phyloP scores from a whole-genome alignment of 192 early-diverging fungal genomes.

The Podila minutissima region DNA sequence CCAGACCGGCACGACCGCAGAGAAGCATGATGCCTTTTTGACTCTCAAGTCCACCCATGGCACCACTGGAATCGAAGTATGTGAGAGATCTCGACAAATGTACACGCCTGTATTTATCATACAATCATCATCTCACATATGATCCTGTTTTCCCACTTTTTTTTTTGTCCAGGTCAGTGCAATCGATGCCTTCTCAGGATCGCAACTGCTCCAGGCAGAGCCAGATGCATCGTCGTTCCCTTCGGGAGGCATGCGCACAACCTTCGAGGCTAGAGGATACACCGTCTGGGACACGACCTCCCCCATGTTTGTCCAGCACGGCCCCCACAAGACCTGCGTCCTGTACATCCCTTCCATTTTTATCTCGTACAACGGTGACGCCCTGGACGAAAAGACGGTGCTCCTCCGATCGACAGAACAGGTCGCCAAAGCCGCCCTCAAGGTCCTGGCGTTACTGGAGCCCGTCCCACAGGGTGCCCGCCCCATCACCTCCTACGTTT shows the following conservation, averaged over 20 bases:
- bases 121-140: not conserved
- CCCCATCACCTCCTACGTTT: constrained; percentile 79
- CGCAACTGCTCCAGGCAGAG: constrained; percentile 96
- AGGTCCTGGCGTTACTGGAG: constrained; percentile 82
- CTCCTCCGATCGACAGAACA: constrained; percentile 91
- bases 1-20: constrained; percentile 95
- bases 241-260: constrained; percentile 95
- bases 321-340: constrained; percentile 89
- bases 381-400: constrained; percentile 98
- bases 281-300: constrained; percentile 97
- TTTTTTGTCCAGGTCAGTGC: constrained; percentile 57
- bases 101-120: constrained; percentile 3
- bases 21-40: constrained; percentile 98
- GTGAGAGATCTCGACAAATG: not conserved
- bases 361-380: constrained; percentile 99
- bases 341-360: constrained; percentile 97
- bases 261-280: constrained; percentile 99
- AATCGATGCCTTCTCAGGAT: constrained; percentile 95
- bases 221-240: constrained; percentile 99
- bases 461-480: constrained; percentile 51
- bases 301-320: constrained; percentile 93
- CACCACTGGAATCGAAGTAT: constrained; percentile 74
- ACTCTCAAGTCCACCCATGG: constrained; percentile 82
- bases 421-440: constrained; percentile 81
- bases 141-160: constrained; percentile 10